These are phyloP conservation scores for Yamadazyma dendronema DNA, from an alignment of 1,139 yeast species.

Conservation along the genomic window DNA sequence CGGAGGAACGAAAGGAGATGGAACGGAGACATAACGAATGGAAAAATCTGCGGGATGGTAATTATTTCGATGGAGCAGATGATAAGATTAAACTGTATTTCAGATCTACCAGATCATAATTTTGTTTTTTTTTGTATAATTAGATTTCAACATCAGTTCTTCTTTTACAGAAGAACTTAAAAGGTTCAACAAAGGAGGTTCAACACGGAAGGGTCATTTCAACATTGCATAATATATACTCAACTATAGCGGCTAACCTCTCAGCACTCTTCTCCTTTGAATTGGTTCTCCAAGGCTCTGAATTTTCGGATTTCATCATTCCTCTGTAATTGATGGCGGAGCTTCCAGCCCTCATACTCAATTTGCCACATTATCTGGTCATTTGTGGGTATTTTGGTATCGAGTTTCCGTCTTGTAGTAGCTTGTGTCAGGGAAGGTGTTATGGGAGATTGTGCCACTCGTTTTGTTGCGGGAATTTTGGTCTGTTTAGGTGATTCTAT, in stretches of 20 bases:
- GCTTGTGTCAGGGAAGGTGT: conserved; percentile 20
- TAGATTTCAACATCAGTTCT: background rate
- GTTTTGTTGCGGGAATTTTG: conserved; percentile 15
- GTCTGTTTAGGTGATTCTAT: background rate
- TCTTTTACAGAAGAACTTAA: background rate
- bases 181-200: background rate
- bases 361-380: conserved; percentile 15
- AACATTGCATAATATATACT: conserved; percentile 1
- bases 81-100: conserved; percentile 49
- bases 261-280: conserved; percentile 1
- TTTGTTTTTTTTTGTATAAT: no score
- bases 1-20: conserved; percentile 46
- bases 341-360: conserved; percentile 19
- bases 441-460: conserved; percentile 30
- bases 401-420: conserved; percentile 19
- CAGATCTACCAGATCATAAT: conserved; percentile 31
- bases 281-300: conserved; percentile 18
- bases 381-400: conserved; percentile 1
- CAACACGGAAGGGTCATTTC: conserved; percentile 1
- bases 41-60: conserved; percentile 37
- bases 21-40: conserved; percentile 48
- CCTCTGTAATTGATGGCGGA: conserved; percentile 10
- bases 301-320: conserved; percentile 17
- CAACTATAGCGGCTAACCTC: background rate
- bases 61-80: conserved; percentile 46